Conservation (phyloP, 2,329 filamentous ascomycete species). For the Mycosphaerella arachidis region DNA sequence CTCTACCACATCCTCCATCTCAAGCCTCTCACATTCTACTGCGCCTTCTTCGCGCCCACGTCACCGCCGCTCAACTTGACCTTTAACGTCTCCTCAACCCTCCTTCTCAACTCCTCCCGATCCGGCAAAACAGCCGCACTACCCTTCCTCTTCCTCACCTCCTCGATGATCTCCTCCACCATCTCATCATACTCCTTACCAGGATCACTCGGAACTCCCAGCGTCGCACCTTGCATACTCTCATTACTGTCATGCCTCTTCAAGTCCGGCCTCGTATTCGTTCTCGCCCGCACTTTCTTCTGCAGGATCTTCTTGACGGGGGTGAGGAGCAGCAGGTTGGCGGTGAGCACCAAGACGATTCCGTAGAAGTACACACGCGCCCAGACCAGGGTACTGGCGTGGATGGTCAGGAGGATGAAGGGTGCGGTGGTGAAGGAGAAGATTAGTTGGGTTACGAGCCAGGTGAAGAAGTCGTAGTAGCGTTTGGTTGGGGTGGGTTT, state of each 20-base stretch:
- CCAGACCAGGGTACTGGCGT: conserved; percentile 71
- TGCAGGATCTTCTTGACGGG: conserved; percentile 59
- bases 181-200: conserved; percentile 72
- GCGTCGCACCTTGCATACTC: conserved; percentile 46
- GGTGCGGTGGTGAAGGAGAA: conserved; percentile 80
- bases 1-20: not conserved
- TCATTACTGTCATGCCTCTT: conserved; percentile 31
- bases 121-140: conserved; percentile 40
- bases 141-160: conserved; percentile 59
- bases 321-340: conserved; percentile 73
- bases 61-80: conserved; percentile 10
- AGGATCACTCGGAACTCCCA: conserved; percentile 76
- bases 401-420: conserved; percentile 75
- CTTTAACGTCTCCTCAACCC: conserved; percentile 45
- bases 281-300: conserved; percentile 36
- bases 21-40: not conserved
- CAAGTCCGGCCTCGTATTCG: conserved; percentile 25
- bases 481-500: conserved; percentile 66
- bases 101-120: conserved; percentile 49
- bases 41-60: conserved; percentile 8
- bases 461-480: conserved; percentile 79
- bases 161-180: conserved; percentile 66
- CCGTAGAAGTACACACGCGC: conserved; percentile 83
- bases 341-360: conserved; percentile 60
- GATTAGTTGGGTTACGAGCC: conserved; percentile 70